Percentiles rank a stretch among this genome's conserved stretches.
These are phyloP conservation scores for Basidiobolus meristosporus DNA, from an alignment of 371 early-diverging fungal species.

Conservation along the genomic window DNA sequence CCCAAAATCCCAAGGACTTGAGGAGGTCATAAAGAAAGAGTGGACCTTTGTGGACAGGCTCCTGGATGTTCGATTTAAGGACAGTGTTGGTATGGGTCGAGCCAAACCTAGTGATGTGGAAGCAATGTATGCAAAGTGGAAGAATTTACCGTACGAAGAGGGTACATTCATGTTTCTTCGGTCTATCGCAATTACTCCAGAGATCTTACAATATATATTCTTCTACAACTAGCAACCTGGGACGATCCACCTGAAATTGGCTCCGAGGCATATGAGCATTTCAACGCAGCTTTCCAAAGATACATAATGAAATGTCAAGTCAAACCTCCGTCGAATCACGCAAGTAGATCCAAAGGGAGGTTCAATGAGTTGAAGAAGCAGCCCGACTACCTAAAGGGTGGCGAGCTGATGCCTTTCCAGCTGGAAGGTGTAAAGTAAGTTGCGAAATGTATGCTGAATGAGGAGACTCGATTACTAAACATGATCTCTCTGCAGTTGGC, in stretches of 20 bases:
- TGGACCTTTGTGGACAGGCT: slow-evolving; percentile 5
- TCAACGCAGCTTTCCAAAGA: too few species aligned
- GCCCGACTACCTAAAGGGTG: slow-evolving; percentile 35
- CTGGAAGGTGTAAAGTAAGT: slow-evolving; percentile 64
- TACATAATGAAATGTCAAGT: too few species aligned
- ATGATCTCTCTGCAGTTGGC: slow-evolving; percentile 1
- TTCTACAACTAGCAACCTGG: too few species aligned
- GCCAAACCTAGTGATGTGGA: not conserved
- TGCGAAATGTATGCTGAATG: too few species aligned
- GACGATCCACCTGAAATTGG: too few species aligned
- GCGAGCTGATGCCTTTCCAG: slow-evolving; percentile 59
- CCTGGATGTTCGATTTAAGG: slow-evolving; percentile 3
- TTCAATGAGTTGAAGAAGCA: slow-evolving; percentile 27
- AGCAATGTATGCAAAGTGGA: not conserved
- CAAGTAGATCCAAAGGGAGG: not conserved
- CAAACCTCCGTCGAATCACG: too few species aligned
- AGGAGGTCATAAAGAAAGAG: slow-evolving; percentile 1
- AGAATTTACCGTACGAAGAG: not conserved
- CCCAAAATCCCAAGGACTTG: not conserved
- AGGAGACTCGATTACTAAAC: too few species aligned
- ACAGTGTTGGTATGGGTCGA: not conserved
- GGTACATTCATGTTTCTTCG: slow-evolving; percentile 1
- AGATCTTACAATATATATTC: too few species aligned
- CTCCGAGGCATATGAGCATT: too few species aligned
- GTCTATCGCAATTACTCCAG: not conserved